Evolutionary conservation across 208 protist species (phyloP).

Genomic region (Trypanosoma platydactyli): DNA sequence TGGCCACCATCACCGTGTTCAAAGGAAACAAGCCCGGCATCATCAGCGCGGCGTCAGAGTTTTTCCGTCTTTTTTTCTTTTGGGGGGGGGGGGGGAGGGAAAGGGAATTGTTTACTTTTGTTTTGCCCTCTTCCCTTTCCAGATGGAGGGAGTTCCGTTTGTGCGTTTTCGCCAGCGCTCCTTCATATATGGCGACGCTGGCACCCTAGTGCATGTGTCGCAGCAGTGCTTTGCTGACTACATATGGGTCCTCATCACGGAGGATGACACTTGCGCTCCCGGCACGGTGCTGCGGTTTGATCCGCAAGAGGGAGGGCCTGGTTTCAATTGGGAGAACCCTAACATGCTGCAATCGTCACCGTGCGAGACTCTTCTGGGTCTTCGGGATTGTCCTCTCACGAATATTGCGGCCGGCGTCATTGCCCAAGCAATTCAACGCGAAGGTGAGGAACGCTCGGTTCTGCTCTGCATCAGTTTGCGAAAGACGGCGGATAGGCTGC

Average conservation of each 20-base stretch:
- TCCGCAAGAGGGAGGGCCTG: slow-evolving; percentile 28
- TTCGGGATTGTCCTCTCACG: slow-evolving; percentile 82
- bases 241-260: slow-evolving; percentile 68
- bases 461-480: slow-evolving; percentile 69
- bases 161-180: slow-evolving; percentile 26
- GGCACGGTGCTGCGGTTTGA: slow-evolving; percentile 68
- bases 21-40: too few species aligned
- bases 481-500: slow-evolving; percentile 48
- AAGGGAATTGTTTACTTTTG: slow-evolving; percentile 4
- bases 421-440: slow-evolving; percentile 39
- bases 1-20: too few species aligned
- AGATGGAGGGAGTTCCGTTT: slow-evolving; percentile 1
- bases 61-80: slow-evolving; percentile 11
- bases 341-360: slow-evolving; percentile 38
- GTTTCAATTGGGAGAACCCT: slow-evolving; percentile 5
- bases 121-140: background rate
- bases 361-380: slow-evolving; percentile 59
- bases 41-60: too few species aligned
- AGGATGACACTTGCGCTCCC: slow-evolving; percentile 62
- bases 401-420: slow-evolving; percentile 61
- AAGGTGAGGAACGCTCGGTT: slow-evolving; percentile 51
- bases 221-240: slow-evolving; percentile 68
- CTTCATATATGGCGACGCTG: slow-evolving; percentile 10
- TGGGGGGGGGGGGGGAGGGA: too few species aligned
- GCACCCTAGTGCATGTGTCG: slow-evolving; percentile 43